Evolutionary conservation across 1,284 basidiomycete species (phyloP), one percentile per base, ranked within the genome.

Genomic region (Irpex sp.): DNA sequence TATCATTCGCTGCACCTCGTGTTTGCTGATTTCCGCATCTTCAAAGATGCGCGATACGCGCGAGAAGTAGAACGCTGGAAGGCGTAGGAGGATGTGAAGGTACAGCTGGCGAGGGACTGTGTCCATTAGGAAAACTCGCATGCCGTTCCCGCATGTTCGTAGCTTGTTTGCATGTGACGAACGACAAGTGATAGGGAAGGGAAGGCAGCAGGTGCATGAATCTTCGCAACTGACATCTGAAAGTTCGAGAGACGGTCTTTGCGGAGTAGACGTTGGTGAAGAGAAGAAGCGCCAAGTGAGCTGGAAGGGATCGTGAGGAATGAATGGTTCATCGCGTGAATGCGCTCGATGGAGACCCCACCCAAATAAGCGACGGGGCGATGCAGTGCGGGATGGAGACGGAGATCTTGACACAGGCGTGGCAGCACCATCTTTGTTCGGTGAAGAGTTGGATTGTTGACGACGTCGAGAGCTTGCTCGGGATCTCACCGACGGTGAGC

Each of bases 51-150:
- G 80, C 3, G 87, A 82, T 7, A 92, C 89, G 3, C 90, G 85
- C 8, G 86, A 82, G 72, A 90, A 92, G 71, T 92, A 92, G 67
- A 91, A 77, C 0, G 86, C 81, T 0, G 91, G 90, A 7, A 92
- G 79, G 11, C 85, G 81, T n/a, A 92, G 79, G 5, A 92, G 82
- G 38, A 85, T 65, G 68, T 85, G 79, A 47, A 90, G 79, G 70
- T 91, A 92, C 0, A 85, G 48, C 66, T 88, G 80, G 17, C 87
- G 78, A 1, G 86, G 85, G 3, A 90, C 67, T 0, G 82, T 83
- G 66, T 88, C 84, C 2, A 74, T 67, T 26, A 83, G 51, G 68
- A 83, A 81, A 3, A 73, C 57, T 37, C 62, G 72, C 13, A 66
- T 51, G 48, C 67, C 67, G 5, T 55, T 55, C 2, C 65, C 57